Evolutionary conservation across 2,329 filamentous ascomycete species (phyloP), one percentile per base, ranked within the genome.

Genomic region (Xylariaceae sp.): DNA sequence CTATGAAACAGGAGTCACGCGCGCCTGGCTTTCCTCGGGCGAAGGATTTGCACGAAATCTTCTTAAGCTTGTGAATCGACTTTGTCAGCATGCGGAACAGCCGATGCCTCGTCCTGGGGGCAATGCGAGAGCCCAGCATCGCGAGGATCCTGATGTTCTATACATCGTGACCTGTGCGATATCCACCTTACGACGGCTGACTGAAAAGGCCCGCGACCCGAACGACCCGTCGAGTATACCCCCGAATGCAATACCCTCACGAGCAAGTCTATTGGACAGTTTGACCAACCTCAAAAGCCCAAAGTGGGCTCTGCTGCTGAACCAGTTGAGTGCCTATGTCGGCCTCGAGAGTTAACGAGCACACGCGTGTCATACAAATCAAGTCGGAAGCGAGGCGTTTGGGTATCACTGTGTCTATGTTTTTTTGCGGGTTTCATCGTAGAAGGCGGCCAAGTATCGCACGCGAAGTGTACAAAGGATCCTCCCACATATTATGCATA

Each of bases 31-130:
- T 7, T 83, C 86, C 38, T 90, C 89, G 3, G 84, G 87, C 40
- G 91, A 95, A 61, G 89, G 89, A 0, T 94, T 96, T 69, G 87
- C 89, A 1, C 83, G 88, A 52, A 92, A 87, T 61, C 78, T 97
- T 7, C 82, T 93, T 51, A 81, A 85, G 18, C 77, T 97, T 18
- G 82, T 92, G 0, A 86, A 87, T 54, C 78, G 89, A 5, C 76
- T 97, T 3, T 88, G 86, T 56, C 77, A 77, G 6, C 80, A 86
- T 62, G 83, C 79, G 57, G 81, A 85, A 50, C 74, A 54, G n/a
- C 54, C 75, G 33, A 72, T 74, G 18, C 72, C 75, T 14, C 64
- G 66, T 28, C 69, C 48, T 64, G 71, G 45, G 62, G 67, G 47
- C 54, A 66, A 72, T 51, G 44, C 56, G 11, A 67, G 65, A 22